These are phyloP conservation scores for Dothistroma pini DNA, from an alignment of 2,329 filamentous ascomycete species.

Conservation along the genomic window DNA sequence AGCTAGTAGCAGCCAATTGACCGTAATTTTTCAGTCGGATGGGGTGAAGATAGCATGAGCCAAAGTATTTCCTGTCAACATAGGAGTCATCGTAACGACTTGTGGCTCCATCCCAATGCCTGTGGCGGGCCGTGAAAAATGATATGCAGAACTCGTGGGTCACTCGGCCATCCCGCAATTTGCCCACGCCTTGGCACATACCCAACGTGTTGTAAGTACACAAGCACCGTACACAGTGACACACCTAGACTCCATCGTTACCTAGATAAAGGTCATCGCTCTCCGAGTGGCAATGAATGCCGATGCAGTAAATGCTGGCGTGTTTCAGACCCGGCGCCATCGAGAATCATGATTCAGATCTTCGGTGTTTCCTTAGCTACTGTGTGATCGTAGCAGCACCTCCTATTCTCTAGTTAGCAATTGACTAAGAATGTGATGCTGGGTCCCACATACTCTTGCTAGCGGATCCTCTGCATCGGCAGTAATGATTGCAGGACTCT, in stretches of 20 bases:
- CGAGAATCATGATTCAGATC: background rate
- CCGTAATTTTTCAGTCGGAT: background rate
- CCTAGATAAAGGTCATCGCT: background rate
- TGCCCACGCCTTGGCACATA: background rate
- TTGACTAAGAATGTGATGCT: background rate
- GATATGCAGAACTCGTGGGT: background rate
- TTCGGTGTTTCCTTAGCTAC: constrained; percentile 19
- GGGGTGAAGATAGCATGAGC: background rate
- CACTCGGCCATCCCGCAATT: background rate
- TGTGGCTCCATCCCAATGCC: background rate
- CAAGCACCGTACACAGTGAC: constrained; percentile 5
- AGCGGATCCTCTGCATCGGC: constrained; percentile 59
- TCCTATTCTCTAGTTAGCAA: constrained; percentile 22
- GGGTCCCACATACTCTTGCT: constrained; percentile 47
- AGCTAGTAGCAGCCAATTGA: too few species aligned
- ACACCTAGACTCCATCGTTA: constrained; percentile 4
- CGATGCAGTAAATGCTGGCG: background rate
- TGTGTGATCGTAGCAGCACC: constrained; percentile 28
- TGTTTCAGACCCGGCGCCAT: background rate
- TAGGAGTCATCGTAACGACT: background rate
- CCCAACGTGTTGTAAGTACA: constrained; percentile 7
- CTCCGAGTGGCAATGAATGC: background rate
- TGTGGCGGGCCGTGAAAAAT: background rate
- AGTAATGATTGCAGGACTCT: constrained; percentile 61
- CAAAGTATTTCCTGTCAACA: background rate